A percentile compares a stretch with the other conserved stretches of the same genome.
Evolutionary conservation across 495 filamentous ascomycete genomes (phyloP).

Genomic region (Aspergillus saccharolyticus): DNA sequence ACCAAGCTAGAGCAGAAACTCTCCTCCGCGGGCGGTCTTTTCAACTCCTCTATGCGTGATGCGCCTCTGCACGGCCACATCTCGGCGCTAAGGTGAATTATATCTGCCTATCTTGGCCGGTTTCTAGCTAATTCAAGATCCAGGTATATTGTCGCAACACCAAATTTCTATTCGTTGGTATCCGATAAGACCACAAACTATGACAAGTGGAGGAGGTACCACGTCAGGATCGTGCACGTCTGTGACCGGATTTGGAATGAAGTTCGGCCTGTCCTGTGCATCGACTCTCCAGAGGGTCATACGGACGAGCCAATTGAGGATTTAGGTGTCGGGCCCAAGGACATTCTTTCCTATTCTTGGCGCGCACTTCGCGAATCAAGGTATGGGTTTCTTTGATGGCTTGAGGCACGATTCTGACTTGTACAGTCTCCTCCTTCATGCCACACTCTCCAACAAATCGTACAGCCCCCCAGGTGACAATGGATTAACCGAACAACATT

Average conservation of each 20-base stretch:
- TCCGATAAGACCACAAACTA: slow-evolving; percentile 12
- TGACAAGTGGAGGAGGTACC: slow-evolving; percentile 37
- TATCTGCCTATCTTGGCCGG: neutral
- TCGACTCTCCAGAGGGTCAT: slow-evolving; percentile 88
- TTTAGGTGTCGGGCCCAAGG: slow-evolving; percentile 66
- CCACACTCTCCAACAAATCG: slow-evolving; percentile 32
- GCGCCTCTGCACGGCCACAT: slow-evolving; percentile 68
- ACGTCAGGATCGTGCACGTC: slow-evolving; percentile 50
- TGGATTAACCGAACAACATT: slow-evolving; percentile 35
- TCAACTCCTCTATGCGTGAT: slow-evolving; percentile 56
- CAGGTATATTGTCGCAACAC: slow-evolving; percentile 42
- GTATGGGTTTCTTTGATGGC: slow-evolving; percentile 33
- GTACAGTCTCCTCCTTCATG: slow-evolving; percentile 51
- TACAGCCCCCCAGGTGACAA: slow-evolving; percentile 31
- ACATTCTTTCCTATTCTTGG: slow-evolving; percentile 88
- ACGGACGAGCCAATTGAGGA: slow-evolving; percentile 69
- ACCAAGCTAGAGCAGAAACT: slow-evolving; percentile 53
- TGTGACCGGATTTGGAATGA: slow-evolving; percentile 66
- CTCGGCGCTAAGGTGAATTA: slow-evolving; percentile 54
- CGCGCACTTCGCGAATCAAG: slow-evolving; percentile 87
- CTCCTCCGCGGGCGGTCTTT: slow-evolving; percentile 47
- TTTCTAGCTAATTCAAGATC: slow-evolving; percentile 13
- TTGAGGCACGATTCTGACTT: slow-evolving; percentile 24
- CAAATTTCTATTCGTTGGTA: slow-evolving; percentile 33
- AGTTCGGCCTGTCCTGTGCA: slow-evolving; percentile 72